Conservation (phyloP, 2,329 filamentous ascomycete genomes). For the Fusarium marasasianum region DNA sequence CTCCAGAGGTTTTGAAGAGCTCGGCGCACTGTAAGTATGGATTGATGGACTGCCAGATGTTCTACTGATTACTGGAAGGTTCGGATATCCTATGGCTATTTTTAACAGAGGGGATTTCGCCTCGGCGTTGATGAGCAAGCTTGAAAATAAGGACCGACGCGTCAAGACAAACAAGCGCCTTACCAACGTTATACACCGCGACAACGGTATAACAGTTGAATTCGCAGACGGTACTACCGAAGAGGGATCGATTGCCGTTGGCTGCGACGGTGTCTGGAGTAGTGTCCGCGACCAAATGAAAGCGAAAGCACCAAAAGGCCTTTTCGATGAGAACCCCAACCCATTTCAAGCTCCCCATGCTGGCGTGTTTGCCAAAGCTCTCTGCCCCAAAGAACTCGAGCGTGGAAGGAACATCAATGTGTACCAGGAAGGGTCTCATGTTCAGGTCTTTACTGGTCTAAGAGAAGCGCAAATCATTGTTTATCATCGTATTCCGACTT, state of each 20-base stretch:
- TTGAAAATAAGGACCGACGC: neutral
- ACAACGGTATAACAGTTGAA: neutral
- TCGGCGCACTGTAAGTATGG: neutral
- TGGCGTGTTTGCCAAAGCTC: neutral
- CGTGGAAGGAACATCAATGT: slow-evolving; percentile 3
- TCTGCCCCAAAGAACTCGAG: neutral
- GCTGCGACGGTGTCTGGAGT: slow-evolving; percentile 18
- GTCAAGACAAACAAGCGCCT: slow-evolving; percentile 22
- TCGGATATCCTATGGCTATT: slow-evolving; percentile 17
- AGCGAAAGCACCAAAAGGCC: slow-evolving; percentile 1
- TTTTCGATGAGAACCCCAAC: slow-evolving; percentile 11
- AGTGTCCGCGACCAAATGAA: slow-evolving; percentile 20
- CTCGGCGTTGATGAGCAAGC: neutral
- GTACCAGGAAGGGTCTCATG: slow-evolving; percentile 8
- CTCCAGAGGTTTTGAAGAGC: neutral
- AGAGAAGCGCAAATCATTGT: slow-evolving; percentile 10
- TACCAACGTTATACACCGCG: neutral
- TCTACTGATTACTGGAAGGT: neutral
- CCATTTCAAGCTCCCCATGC: slow-evolving; percentile 13
- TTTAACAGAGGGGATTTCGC: slow-evolving; percentile 25
- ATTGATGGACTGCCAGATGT: fast-evolving
- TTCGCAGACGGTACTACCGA: slow-evolving; percentile 14
- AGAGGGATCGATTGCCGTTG: neutral
- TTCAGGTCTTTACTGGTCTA: slow-evolving; percentile 15
- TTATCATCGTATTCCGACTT: slow-evolving; percentile 6